These are phyloP conservation scores for Puccinia horiana DNA, from an alignment of 1,284 basidiomycete genomes.

Conservation along the genomic window DNA sequence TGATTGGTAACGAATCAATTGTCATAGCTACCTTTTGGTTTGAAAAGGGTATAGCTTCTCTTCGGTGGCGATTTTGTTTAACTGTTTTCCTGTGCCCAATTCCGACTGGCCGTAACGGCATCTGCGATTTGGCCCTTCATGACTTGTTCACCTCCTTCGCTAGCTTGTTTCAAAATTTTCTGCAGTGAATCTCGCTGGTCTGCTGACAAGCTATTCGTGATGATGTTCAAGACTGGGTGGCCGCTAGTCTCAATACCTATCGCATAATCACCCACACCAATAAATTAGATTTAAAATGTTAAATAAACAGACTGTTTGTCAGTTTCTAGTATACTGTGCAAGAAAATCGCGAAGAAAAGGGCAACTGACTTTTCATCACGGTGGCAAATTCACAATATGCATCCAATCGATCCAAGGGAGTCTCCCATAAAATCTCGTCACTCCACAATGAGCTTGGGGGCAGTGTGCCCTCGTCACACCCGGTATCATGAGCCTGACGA, in stretches of 20 bases:
- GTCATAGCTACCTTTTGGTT: no score
- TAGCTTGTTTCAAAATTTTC: constrained; percentile 37
- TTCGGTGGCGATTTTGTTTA: no score
- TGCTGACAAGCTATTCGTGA: constrained; percentile 3
- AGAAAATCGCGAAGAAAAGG: neutral
- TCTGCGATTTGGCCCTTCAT: constrained; percentile 39
- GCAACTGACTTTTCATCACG: constrained; percentile 50
- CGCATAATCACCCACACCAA: neutral
- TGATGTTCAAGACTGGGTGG: constrained; percentile 22
- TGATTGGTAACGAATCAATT: no score
- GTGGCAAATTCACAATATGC: constrained; percentile 54
- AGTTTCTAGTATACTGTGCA: neutral
- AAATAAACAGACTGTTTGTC: neutral
- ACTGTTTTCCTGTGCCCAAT: neutral
- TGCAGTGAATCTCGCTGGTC: neutral
- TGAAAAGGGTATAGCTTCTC: no score
- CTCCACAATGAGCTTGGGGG: constrained; percentile 52
- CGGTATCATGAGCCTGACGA: neutral
- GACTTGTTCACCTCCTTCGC: constrained; percentile 4
- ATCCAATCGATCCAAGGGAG: constrained; percentile 56
- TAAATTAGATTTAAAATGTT: no score
- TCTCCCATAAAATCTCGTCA: constrained; percentile 56
- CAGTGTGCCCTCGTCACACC: constrained; percentile 24
- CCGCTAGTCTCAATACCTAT: constrained; percentile 39
- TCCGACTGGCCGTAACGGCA: constrained; percentile 22